phyloP scores from a whole-genome alignment of 2,329 filamentous ascomycete species.

The Fusarium sp. region DNA sequence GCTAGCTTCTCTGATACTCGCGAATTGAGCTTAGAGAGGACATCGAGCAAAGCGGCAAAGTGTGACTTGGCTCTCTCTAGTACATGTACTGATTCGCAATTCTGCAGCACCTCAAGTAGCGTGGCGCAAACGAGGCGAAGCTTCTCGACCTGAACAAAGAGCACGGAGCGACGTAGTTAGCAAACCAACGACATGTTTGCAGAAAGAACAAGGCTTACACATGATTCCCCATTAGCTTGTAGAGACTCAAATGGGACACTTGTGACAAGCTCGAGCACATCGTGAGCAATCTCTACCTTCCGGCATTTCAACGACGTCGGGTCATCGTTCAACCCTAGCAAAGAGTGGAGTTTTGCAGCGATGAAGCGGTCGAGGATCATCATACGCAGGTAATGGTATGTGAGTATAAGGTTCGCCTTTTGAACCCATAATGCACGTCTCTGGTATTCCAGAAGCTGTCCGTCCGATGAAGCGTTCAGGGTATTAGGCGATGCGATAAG shows the following conservation, averaged over 20 bases:
- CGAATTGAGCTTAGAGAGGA: slow-evolving; percentile 12
- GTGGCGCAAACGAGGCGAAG: not conserved
- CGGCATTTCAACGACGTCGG: not conserved
- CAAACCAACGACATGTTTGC: not conserved
- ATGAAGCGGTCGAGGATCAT: not conserved
- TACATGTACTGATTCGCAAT: not conserved
- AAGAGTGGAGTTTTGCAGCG: not conserved
- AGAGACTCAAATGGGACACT: not conserved
- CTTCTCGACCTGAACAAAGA: not conserved
- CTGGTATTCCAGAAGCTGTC: not conserved
- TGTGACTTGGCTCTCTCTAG: slow-evolving; percentile 1
- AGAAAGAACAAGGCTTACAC: not conserved
- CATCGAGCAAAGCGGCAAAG: slow-evolving; percentile 1
- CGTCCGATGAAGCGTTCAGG: not conserved
- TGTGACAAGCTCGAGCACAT: not conserved
- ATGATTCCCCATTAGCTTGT: not conserved
- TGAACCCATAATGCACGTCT: slow-evolving; percentile 11
- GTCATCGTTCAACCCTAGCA: not conserved
- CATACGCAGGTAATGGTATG: slow-evolving; percentile 12
- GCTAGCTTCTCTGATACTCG: slow-evolving; percentile 9
- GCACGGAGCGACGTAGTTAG: not conserved
- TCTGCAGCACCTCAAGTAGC: not conserved
- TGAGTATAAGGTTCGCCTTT: slow-evolving; percentile 1
- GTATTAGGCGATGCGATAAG: not conserved
- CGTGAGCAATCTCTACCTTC: not conserved